These are phyloP conservation scores for Aspergillus sparsus DNA, from an alignment of 495 filamentous ascomycete genomes.

Conservation along the genomic window DNA sequence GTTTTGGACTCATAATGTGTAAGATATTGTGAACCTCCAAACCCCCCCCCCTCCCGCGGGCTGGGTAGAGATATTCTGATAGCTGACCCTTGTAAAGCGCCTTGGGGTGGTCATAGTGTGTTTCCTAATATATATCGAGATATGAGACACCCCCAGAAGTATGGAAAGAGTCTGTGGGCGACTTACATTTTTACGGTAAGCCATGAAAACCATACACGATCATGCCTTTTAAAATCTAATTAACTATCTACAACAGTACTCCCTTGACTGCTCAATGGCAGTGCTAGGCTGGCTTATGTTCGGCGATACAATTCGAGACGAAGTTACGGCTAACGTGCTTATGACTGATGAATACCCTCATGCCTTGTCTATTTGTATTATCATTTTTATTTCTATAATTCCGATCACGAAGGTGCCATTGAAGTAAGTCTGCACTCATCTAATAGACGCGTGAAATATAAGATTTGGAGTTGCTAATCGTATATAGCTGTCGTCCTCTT, in stretches of 20 bases:
- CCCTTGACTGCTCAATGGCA: conserved; percentile 78
- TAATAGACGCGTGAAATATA: not conserved
- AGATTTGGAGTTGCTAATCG: conserved; percentile 20
- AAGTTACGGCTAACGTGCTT: conserved; percentile 88
- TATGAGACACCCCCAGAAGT: conserved; percentile 93
- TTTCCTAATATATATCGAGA: conserved; percentile 98
- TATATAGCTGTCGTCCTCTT: conserved; percentile 72
- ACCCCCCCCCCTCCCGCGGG: not conserved
- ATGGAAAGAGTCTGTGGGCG: conserved; percentile 69
- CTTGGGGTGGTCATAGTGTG: conserved; percentile 93
- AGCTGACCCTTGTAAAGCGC: conserved; percentile 48
- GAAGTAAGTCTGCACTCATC: conserved; percentile 55
- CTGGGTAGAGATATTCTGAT: not conserved
- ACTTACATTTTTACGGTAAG: conserved; percentile 90
- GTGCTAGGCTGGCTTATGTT: conserved; percentile 91
- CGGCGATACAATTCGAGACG: conserved; percentile 78
- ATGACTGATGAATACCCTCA: conserved; percentile 70
- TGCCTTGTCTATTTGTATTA: conserved; percentile 72
- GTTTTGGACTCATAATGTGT: conserved; percentile 93
- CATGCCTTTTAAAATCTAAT: conserved; percentile 18
- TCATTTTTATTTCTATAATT: conserved; percentile 85
- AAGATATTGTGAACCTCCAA: conserved; percentile 28
- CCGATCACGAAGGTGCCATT: conserved; percentile 93
- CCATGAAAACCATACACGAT: not conserved
- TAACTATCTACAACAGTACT: conserved; percentile 51